Evolutionary conservation across 768 basidiomycete genomes (phyloP).

Genomic region (Mycena chlorophos): DNA sequence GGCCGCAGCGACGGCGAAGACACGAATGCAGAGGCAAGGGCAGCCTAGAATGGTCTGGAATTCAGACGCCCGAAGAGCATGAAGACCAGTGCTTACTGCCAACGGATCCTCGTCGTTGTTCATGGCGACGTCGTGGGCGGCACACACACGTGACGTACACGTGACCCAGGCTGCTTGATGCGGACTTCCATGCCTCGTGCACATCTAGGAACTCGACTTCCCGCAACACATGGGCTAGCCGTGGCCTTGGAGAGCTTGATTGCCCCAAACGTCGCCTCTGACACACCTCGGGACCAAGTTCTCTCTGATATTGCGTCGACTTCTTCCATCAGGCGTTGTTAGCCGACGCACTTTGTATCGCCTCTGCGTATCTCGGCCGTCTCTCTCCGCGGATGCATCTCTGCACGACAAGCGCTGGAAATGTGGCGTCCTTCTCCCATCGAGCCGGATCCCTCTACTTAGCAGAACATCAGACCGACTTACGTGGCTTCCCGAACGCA

Average conservation of each 20-base stretch:
- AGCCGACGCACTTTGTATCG: not conserved
- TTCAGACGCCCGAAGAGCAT: conserved; percentile 1
- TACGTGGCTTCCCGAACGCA: conserved; percentile 9
- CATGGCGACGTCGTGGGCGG: conserved; percentile 7
- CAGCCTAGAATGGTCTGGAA: conserved; percentile 27
- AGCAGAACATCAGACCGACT: conserved; percentile 19
- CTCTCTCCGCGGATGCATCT: no score
- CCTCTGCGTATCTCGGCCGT: not conserved
- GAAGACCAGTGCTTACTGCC: conserved; percentile 26
- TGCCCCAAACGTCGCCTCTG: not conserved
- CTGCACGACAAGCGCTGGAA: conserved; percentile 9
- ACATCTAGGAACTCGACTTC: not conserved
- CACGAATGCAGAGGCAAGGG: conserved; percentile 34
- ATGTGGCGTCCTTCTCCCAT: conserved; percentile 22
- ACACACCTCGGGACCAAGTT: not conserved
- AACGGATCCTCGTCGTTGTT: conserved; percentile 32
- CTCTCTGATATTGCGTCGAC: not conserved
- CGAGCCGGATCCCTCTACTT: conserved; percentile 15
- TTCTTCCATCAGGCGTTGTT: conserved; percentile 1
- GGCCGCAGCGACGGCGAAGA: conserved; percentile 28
- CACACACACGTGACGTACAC: not conserved
- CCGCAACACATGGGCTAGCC: not conserved
- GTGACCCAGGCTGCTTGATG: no score
- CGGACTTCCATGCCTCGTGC: no score
- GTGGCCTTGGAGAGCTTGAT: not conserved